Percentiles rank a stretch among this genome's conserved stretches.
phyloP scores from a whole-genome alignment of 768 basidiomycete genomes.

The Amanita rimosa region DNA sequence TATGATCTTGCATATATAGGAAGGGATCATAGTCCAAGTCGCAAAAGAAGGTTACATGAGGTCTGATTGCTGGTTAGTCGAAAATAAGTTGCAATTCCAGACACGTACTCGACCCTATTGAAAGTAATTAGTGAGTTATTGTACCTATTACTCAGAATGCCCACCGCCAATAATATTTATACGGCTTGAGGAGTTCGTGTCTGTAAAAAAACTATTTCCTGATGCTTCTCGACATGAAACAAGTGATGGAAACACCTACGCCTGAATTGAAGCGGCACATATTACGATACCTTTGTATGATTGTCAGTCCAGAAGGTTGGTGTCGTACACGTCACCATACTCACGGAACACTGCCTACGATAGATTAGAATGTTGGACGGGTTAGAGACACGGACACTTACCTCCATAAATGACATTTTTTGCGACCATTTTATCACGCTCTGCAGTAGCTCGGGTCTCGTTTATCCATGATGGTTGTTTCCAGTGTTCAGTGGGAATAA shows the following conservation, averaged over 20 bases:
- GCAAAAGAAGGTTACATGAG: constrained; percentile 81
- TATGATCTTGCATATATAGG: constrained; percentile 73
- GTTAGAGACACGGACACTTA: constrained; percentile 11
- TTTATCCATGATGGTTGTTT: constrained; percentile 74
- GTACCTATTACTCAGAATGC: constrained; percentile 3
- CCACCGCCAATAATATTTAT: constrained; percentile 78
- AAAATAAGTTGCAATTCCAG: not conserved
- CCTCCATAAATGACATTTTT: constrained; percentile 60
- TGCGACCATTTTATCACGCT: constrained; percentile 61
- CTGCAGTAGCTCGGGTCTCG: constrained; percentile 52
- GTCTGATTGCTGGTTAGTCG: constrained; percentile 29
- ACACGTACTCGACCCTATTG: constrained; percentile 33
- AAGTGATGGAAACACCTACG: constrained; percentile 31
- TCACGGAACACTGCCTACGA: constrained; percentile 64
- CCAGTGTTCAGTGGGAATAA: constrained; percentile 77
- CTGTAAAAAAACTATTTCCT: constrained; percentile 67
- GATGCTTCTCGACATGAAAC: not conserved
- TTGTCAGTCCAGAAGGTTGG: not conserved
- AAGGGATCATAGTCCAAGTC: constrained; percentile 86
- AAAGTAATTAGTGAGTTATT: not conserved
- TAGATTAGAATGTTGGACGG: constrained; percentile 3
- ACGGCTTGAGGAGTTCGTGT: constrained; percentile 70
- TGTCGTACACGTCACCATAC: constrained; percentile 14
- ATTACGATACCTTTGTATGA: constrained; percentile 57
- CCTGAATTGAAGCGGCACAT: constrained; percentile 98